phyloP scores from a whole-genome alignment of 345 rosid species.

The Diplotaxis tenuifolia region DNA sequence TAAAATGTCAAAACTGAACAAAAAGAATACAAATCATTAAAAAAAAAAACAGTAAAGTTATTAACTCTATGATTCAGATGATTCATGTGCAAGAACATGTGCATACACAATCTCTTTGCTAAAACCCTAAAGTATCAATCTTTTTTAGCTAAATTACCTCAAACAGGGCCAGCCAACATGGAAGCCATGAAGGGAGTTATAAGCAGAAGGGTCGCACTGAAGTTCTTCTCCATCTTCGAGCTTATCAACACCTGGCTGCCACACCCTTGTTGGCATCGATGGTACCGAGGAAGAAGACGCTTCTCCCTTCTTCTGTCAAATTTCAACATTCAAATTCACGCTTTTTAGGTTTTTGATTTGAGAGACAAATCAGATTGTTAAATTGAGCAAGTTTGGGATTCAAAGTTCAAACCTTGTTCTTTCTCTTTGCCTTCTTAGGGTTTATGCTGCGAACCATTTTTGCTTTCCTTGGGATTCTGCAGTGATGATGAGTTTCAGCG shows the following conservation, averaged over 20 bases:
- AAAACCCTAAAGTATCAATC: neutral
- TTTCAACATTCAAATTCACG: neutral
- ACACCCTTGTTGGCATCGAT: constrained; percentile 64
- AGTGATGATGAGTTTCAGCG: neutral
- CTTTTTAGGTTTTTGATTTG: neutral
- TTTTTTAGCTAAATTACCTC: constrained; percentile 46
- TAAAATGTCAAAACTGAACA: constrained; percentile 77
- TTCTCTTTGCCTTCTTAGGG: constrained; percentile 76
- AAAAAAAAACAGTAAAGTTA: neutral
- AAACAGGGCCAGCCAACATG: constrained; percentile 93
- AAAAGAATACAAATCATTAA: constrained; percentile 8
- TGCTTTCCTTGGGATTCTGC: neutral
- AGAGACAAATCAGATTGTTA: neutral
- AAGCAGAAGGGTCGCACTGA: constrained; percentile 86
- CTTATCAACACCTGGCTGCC: constrained; percentile 97
- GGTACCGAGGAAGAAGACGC: constrained; percentile 59
- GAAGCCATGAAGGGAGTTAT: constrained; percentile 86
- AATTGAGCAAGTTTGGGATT: neutral
- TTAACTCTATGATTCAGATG: neutral
- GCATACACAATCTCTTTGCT: too few relatives aligned
- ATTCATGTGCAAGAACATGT: neutral
- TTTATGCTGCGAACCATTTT: constrained; percentile 71
- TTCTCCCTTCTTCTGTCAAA: constrained; percentile 43
- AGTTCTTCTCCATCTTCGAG: constrained; percentile 95
- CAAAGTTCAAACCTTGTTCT: constrained; percentile 53